These are phyloP conservation scores for Calocybe gambosa DNA, from an alignment of 1,284 basidiomycete species.

Conservation along the genomic window DNA sequence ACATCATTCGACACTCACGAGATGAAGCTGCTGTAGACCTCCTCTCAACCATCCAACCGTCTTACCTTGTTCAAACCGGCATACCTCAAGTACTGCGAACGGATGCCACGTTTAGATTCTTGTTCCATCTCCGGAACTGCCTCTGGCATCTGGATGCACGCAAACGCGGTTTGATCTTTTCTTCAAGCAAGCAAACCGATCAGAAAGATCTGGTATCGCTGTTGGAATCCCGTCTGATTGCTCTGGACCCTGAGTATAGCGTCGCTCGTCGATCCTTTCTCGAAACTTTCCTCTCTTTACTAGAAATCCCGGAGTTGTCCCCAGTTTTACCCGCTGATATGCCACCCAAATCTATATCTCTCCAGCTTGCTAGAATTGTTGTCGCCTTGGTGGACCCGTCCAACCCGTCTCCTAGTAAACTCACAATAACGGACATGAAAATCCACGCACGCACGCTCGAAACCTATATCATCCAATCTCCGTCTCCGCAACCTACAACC, in stretches of 20 bases:
- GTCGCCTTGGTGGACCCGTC: conserved; percentile 28
- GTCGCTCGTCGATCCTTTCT: conserved; percentile 27
- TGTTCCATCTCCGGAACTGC: conserved; percentile 65
- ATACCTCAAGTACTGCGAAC: conserved; percentile 58
- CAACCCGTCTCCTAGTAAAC: conserved; percentile 22
- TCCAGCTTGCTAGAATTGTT: conserved; percentile 22
- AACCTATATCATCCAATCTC: conserved; percentile 28
- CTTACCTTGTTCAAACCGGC: conserved; percentile 71
- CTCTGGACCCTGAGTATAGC: conserved; percentile 41
- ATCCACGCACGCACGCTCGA: conserved; percentile 22
- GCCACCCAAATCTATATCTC: conserved; percentile 14
- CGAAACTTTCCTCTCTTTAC: conserved; percentile 24
- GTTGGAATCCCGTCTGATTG: conserved; percentile 35
- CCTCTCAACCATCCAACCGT: conserved; percentile 72
- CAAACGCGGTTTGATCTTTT: conserved; percentile 10
- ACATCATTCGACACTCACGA: conserved; percentile 44
- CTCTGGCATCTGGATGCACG: conserved; percentile 31
- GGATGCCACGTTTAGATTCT: conserved; percentile 59
- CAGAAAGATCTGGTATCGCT: conserved; percentile 24
- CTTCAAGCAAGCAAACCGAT: conserved; percentile 7
- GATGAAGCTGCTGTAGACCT: conserved; percentile 59
- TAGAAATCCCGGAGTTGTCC: conserved; percentile 7
- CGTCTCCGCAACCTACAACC: conserved; percentile 21
- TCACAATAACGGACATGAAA: conserved; percentile 26
- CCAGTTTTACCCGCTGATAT: background rate